phyloP scores from a whole-genome alignment of 176 grass and related monocot genomes.

The barley (Hordeum vulgare) region MorexV3_pseudomolecules_assembly NC_058524.1:472196100-472196599 shows the following conservation, averaged over 20 bases:
- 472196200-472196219: neutral
- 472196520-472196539: neutral
- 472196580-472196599: slow-evolving; percentile 69
- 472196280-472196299: slow-evolving; percentile 51
- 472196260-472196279: slow-evolving; percentile 75
- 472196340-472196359: neutral
- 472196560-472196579: slow-evolving; percentile 65
- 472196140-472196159: neutral
- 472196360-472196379: neutral
- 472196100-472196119: neutral
- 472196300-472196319: slow-evolving; percentile 89
- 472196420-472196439: slow-evolving; percentile 83
- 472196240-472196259: slow-evolving; percentile 69
- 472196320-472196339: slow-evolving; percentile 8
- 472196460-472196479: slow-evolving; percentile 92
- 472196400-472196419: slow-evolving; percentile 90
- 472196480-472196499: slow-evolving; percentile 87
- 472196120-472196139: neutral
- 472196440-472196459: slow-evolving; percentile 77
- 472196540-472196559: neutral
- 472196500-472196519: neutral
- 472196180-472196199: neutral
- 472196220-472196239: slow-evolving; percentile 37
- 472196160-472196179: neutral
- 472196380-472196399: slow-evolving; percentile 33